These are phyloP conservation scores for Ustilago nuda DNA, from an alignment of 1,284 basidiomycete genomes.

Conservation along the genomic window DNA sequence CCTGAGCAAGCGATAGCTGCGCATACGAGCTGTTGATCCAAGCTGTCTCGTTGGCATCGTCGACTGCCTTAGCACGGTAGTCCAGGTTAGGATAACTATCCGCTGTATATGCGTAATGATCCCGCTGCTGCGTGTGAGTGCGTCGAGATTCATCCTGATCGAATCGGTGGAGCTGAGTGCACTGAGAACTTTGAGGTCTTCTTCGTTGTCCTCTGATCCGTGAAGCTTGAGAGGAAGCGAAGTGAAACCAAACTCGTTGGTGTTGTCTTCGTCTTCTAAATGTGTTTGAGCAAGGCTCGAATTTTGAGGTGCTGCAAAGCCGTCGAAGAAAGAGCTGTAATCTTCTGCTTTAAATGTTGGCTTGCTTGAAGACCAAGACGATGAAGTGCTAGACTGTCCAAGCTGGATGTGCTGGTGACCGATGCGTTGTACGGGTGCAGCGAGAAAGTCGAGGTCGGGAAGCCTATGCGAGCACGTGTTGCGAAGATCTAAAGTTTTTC, in stretches of 20 bases:
- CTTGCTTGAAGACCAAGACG: neutral
- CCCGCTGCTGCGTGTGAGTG: conserved; percentile 18
- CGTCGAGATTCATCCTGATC: conserved; percentile 39
- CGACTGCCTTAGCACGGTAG: conserved; percentile 19
- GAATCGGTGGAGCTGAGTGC: conserved; percentile 19
- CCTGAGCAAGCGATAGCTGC: conserved; percentile 22
- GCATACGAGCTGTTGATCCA: conserved; percentile 27
- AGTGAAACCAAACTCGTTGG: neutral
- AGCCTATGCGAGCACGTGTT: neutral
- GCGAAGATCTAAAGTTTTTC: neutral
- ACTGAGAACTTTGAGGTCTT: conserved; percentile 27
- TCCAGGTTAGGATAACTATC: conserved; percentile 30
- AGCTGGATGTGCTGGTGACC: neutral
- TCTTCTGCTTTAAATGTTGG: conserved; percentile 7
- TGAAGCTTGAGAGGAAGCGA: conserved; percentile 4
- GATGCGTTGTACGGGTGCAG: neutral
- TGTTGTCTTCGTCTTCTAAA: neutral
- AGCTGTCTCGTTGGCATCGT: neutral
- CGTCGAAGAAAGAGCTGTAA: conserved; percentile 31
- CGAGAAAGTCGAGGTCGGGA: neutral
- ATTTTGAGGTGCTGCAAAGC: neutral
- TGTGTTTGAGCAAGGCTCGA: neutral
- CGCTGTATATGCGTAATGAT: conserved; percentile 27
- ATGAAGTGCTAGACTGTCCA: neutral
- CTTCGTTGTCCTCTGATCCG: conserved; percentile 10